Evolutionary conservation across 1,284 basidiomycete genomes (phyloP).

Genomic region (Ganoderma resinaceum): DNA sequence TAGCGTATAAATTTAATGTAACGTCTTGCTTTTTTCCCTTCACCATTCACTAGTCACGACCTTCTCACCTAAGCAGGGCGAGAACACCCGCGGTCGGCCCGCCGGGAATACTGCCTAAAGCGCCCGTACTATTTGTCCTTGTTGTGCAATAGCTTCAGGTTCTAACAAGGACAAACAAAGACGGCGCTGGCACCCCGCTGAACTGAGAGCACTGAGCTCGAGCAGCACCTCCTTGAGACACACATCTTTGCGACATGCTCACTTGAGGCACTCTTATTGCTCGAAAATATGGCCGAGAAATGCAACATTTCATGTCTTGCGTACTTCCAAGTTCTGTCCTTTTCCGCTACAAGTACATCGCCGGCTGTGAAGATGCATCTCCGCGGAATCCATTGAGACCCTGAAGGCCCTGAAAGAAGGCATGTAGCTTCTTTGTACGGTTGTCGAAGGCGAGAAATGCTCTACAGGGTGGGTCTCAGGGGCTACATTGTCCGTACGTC

Average conservation of each 20-base stretch:
- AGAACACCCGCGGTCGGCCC: too few species aligned
- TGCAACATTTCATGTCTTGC: neutral
- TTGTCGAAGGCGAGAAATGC: neutral
- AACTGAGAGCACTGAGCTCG: too few species aligned
- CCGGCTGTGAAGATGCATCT: neutral
- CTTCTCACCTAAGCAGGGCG: too few species aligned
- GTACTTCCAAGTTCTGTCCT: neutral
- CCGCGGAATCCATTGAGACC: neutral
- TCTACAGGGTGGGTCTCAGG: neutral
- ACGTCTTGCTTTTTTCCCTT: too few species aligned
- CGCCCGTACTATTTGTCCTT: conserved; percentile 1
- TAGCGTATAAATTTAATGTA: too few species aligned
- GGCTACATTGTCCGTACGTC: neutral
- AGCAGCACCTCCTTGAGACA: neutral
- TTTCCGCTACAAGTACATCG: neutral
- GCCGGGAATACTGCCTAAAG: neutral
- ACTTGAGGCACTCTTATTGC: neutral
- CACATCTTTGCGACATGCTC: neutral
- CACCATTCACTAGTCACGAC: too few species aligned
- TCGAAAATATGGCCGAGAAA: neutral
- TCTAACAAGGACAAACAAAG: conserved; percentile 8
- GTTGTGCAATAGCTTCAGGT: neutral
- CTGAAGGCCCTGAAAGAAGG: neutral
- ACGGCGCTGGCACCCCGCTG: too few species aligned
- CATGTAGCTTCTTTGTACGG: neutral